Percentiles rank a stretch among this genome's conserved stretches.
phyloP scores from a whole-genome alignment of 345 rosid genomes.

The Pistacia atlantica region DNA sequence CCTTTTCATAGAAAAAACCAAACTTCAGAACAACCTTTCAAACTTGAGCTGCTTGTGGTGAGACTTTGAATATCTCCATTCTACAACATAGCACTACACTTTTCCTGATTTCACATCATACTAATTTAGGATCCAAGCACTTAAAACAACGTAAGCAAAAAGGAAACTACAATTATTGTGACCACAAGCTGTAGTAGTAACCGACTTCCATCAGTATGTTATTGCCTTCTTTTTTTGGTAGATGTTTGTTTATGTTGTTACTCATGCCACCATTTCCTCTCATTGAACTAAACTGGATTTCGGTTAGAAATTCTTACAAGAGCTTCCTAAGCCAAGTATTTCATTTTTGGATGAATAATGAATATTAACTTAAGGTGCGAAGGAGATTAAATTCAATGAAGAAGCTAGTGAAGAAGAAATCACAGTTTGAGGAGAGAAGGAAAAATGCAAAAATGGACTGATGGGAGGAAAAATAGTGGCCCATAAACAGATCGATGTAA shows the following conservation, averaged over 20 bases:
- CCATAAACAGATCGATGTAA: neutral
- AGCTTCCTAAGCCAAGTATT: neutral
- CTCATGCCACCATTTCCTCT: conserved; percentile 2
- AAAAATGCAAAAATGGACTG: neutral
- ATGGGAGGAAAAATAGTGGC: neutral
- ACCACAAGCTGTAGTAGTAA: neutral
- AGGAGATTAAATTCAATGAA: neutral
- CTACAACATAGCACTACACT: neutral
- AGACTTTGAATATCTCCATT: neutral
- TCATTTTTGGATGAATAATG: neutral
- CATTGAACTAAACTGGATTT: neutral
- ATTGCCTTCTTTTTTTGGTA: neutral
- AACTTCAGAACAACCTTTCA: neutral
- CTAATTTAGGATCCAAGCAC: neutral
- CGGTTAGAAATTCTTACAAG: neutral
- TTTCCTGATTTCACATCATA: neutral
- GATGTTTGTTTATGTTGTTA: neutral
- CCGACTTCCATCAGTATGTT: neutral
- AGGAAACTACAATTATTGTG: neutral
- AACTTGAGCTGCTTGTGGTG: neutral
- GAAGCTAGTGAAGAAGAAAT: conserved; percentile 3
- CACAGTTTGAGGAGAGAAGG: neutral
- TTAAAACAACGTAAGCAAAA: neutral
- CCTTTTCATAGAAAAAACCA: neutral
- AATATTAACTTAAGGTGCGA: neutral